phyloP scores from a whole-genome alignment of 495 filamentous ascomycete species.

The Viridothelium virens region DNA sequence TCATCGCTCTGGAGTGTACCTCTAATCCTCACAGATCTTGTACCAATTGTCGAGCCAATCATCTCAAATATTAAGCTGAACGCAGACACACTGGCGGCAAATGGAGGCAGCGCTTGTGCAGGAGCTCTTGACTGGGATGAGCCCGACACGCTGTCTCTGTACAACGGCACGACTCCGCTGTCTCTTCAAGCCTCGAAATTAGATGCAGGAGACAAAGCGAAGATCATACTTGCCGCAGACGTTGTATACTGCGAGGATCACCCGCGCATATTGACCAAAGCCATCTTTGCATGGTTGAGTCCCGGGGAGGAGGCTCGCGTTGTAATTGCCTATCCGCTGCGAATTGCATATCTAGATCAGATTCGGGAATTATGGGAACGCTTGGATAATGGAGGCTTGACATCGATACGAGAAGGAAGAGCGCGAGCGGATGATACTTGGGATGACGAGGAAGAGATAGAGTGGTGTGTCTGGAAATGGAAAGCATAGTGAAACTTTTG shows the following conservation, averaged over 20 bases:
- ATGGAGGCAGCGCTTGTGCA: conserved; percentile 14
- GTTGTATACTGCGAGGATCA: conserved; percentile 24
- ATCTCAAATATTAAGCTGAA: conserved; percentile 21
- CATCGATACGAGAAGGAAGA: conserved; percentile 18
- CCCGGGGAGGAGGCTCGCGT: conserved; percentile 8
- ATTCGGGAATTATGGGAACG: conserved; percentile 24
- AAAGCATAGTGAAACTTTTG: not conserved
- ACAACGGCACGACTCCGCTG: not conserved
- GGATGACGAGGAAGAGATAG: conserved; percentile 23
- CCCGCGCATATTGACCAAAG: conserved; percentile 18
- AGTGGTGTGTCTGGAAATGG: conserved; percentile 27
- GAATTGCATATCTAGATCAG: conserved; percentile 24
- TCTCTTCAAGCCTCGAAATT: not conserved
- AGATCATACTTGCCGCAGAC: conserved; percentile 23
- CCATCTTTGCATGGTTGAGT: conserved; percentile 17
- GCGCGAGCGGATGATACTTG: conserved; percentile 18
- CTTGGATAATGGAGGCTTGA: conserved; percentile 19
- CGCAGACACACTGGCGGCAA: not conserved
- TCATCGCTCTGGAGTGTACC: conserved; percentile 15
- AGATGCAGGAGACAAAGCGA: not conserved
- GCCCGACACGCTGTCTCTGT: conserved; percentile 13
- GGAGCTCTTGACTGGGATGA: conserved; percentile 22
- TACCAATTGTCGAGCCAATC: conserved; percentile 15
- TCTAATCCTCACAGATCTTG: conserved; percentile 20
- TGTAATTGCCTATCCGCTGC: conserved; percentile 24